Conservation (phyloP, 2,329 filamentous ascomycete genomes). For the Diaporthe aspalathi region DNA sequence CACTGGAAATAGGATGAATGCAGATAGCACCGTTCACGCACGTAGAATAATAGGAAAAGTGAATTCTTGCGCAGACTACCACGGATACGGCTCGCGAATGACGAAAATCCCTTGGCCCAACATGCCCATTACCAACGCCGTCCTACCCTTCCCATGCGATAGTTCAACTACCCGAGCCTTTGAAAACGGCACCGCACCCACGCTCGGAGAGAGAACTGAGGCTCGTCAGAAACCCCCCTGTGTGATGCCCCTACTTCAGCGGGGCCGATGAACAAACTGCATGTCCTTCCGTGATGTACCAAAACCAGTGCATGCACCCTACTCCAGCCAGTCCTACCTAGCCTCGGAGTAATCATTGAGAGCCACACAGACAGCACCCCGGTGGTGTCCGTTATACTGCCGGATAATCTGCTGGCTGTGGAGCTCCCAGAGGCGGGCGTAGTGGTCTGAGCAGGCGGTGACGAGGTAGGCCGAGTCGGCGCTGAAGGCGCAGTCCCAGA, state of each 20-base stretch:
- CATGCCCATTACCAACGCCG: constrained; percentile 18
- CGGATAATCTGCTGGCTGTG: constrained; percentile 88
- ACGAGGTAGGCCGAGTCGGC: constrained; percentile 94
- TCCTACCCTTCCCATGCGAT: constrained; percentile 9
- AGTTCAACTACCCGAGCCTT: background rate
- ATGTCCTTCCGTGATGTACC: background rate
- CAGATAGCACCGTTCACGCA: background rate
- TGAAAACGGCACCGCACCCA: background rate
- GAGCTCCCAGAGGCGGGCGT: constrained; percentile 91
- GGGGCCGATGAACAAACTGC: background rate
- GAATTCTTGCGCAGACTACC: constrained; percentile 5
- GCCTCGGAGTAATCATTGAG: constrained; percentile 85
- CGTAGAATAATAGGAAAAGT: background rate
- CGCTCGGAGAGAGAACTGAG: background rate
- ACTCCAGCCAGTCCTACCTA: constrained; percentile 47
- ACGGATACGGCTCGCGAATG: background rate
- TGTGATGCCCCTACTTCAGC: background rate
- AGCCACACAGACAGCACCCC: constrained; percentile 91
- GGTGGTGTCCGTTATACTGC: constrained; percentile 94
- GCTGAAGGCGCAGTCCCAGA: constrained; percentile 97
- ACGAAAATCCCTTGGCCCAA: constrained; percentile 7
- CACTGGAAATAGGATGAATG: constrained; percentile 8
- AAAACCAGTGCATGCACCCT: constrained; percentile 2
- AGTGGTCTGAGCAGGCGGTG: constrained; percentile 93
- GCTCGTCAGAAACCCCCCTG: background rate